Conservation (phyloP, 2,329 filamentous ascomycete genomes). For the Huntiella decipiens region DNA sequence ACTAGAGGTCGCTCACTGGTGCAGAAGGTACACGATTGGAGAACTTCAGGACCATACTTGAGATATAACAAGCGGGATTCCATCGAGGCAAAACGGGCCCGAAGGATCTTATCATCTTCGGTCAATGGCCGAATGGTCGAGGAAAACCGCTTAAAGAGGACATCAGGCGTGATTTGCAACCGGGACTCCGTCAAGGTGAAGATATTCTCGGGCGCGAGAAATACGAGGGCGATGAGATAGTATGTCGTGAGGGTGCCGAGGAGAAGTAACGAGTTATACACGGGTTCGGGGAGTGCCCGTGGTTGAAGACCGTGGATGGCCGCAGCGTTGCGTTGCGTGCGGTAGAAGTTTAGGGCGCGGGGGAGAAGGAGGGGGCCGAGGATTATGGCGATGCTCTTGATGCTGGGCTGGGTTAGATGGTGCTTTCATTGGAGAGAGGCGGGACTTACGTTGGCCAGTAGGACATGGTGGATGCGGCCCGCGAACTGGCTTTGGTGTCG, state of each 20-base stretch:
- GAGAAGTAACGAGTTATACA: slow-evolving; percentile 38
- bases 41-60: slow-evolving; percentile 55
- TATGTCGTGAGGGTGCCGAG: slow-evolving; percentile 31
- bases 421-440: background rate
- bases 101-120: slow-evolving; percentile 42
- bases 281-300: slow-evolving; percentile 33
- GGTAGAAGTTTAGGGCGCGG: slow-evolving; percentile 45
- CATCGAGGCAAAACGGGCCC: slow-evolving; percentile 46
- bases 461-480: slow-evolving; percentile 7
- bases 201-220: slow-evolving; percentile 60
- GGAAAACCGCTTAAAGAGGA: slow-evolving; percentile 61
- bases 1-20: slow-evolving; percentile 44
- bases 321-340: slow-evolving; percentile 28
- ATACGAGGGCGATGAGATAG: slow-evolving; percentile 41
- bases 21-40: slow-evolving; percentile 72
- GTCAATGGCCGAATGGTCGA: slow-evolving; percentile 36
- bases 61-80: slow-evolving; percentile 67
- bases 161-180: slow-evolving; percentile 66
- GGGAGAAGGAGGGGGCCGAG: slow-evolving; percentile 56
- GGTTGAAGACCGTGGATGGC: slow-evolving; percentile 23
- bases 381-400: slow-evolving; percentile 38
- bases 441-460: slow-evolving; percentile 10
- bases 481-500: background rate
- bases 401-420: slow-evolving; percentile 17
- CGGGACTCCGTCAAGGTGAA: slow-evolving; percentile 62